These are phyloP conservation scores for Russula compacta DNA, from an alignment of 768 basidiomycete species.

Conservation along the genomic window DNA sequence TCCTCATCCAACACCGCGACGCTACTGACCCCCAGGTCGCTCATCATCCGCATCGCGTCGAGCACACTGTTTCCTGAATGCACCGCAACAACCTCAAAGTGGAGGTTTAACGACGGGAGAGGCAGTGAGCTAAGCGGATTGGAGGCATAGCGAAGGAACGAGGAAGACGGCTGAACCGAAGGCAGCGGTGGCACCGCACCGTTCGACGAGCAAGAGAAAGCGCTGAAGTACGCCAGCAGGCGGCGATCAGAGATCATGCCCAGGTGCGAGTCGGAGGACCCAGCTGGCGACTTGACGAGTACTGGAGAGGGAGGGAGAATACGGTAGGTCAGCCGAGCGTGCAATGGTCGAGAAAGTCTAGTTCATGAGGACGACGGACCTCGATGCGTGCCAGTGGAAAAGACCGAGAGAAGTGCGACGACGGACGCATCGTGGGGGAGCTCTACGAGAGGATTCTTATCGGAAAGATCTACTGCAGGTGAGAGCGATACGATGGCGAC, in stretches of 20 bases:
- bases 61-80: slow-evolving; percentile 54
- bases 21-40: slow-evolving; percentile 77
- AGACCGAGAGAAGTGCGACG: slow-evolving; percentile 52
- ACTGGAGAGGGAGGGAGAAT: slow-evolving; percentile 29
- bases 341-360: neutral
- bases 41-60: slow-evolving; percentile 81
- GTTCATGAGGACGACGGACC: slow-evolving; percentile 31
- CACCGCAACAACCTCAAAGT: slow-evolving; percentile 53
- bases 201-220: slow-evolving; percentile 33
- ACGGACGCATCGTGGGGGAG: slow-evolving; percentile 56
- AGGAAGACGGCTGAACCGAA: neutral
- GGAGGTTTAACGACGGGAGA: slow-evolving; percentile 58
- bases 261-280: slow-evolving; percentile 39
- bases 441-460: slow-evolving; percentile 70
- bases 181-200: slow-evolving; percentile 1
- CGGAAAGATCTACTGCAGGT: slow-evolving; percentile 84
- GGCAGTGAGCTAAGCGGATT: slow-evolving; percentile 47
- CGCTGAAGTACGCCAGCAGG: slow-evolving; percentile 60
- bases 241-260: slow-evolving; percentile 71
- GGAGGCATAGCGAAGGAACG: slow-evolving; percentile 36
- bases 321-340: neutral
- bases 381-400: slow-evolving; percentile 65
- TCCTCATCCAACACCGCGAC: slow-evolving; percentile 68
- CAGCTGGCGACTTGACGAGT: slow-evolving; percentile 41
- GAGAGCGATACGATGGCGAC: too few relatives aligned